Base-by-base conservation (phyloP, 306 rosid genomes). In the Corylus heterophylla region DNA sequence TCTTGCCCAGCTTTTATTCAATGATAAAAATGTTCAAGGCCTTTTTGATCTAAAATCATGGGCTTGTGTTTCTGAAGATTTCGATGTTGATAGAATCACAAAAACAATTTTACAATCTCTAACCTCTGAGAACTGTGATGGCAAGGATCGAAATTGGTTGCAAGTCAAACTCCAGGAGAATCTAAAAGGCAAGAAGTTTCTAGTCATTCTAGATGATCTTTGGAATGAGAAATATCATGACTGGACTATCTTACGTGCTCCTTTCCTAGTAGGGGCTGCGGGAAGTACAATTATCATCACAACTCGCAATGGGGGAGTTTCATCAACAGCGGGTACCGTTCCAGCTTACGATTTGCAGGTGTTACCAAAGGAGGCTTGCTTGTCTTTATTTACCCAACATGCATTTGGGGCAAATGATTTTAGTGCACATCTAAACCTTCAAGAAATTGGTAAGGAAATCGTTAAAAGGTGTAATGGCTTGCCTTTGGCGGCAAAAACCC, bases 201-300 rank as follows among this genome's bases (percentile, higher is more conserved):
- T 50, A 4, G 54, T 50, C 16, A 5, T 50, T 14, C 1, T 50
- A 0, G 54, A 50, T 12, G 54, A 50, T 12, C 4, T 50, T 12
- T 50, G 54, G 54, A 50, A 50, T 50, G 18, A 50, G 8, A 20
- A 39, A 13, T 69, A 69, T 13, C 29, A 71, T 10, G 18, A 17
- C 2, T 81, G 85, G 3, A 31, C 14, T 37, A 59, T 50, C 16
- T n/a, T 82, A 1, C 77, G 1, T 69, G 45, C 45, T 6, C 45
- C 45, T 5, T 42, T 42, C 45, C 45, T 42, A 35, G 71, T 3
- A 50, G 82, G 54, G 9, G 75, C 71, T 8, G n/a, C 13, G 0
- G 72, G 67, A 39, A 78, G 77, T 44, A 69, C 14, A 42, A 59
- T 83, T 5, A 2, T 83, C 8, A 58, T 78, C 76, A 83, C 86